Conservation (phyloP, 257 asterid genomes). For the Nicotiana undulata region DNA sequence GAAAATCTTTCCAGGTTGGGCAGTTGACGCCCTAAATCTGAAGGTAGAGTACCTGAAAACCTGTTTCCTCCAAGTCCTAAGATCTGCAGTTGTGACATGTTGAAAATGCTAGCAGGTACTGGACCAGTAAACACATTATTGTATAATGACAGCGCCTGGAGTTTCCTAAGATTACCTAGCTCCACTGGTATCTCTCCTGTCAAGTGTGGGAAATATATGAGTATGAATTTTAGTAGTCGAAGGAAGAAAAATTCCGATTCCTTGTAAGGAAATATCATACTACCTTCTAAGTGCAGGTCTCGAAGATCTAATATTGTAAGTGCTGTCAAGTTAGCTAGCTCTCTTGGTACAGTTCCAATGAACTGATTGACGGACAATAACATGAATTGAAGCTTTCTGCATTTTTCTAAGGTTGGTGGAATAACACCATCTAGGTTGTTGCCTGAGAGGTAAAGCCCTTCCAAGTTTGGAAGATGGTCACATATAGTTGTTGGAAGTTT, state of each 20-base stretch:
- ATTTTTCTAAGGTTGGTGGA: constrained; percentile 20
- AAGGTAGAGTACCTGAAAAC: constrained; percentile 15
- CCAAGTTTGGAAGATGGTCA: constrained; percentile 2
- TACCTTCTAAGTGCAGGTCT: neutral
- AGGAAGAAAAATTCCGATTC: neutral
- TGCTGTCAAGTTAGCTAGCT: neutral
- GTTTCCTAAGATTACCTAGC: neutral
- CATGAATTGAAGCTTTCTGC: neutral
- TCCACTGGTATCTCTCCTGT: constrained; percentile 12
- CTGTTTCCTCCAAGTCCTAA: neutral
- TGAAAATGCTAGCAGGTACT: constrained; percentile 19
- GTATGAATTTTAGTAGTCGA: neutral
- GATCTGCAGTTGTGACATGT: constrained; percentile 11
- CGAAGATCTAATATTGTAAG: neutral
- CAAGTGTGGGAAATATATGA: neutral
- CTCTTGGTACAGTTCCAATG: neutral
- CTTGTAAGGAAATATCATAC: neutral
- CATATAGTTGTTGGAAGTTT: constrained; percentile 14
- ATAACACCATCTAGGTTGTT: constrained; percentile 8
- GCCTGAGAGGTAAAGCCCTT: neutral
- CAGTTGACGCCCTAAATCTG: constrained; percentile 3
- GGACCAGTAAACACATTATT: constrained; percentile 1
- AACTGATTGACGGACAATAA: neutral
- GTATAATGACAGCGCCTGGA: neutral
- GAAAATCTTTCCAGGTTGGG: constrained; percentile 1